Evolutionary conservation across 768 basidiomycete genomes (phyloP).

Genomic region (Boletus huronensis): DNA sequence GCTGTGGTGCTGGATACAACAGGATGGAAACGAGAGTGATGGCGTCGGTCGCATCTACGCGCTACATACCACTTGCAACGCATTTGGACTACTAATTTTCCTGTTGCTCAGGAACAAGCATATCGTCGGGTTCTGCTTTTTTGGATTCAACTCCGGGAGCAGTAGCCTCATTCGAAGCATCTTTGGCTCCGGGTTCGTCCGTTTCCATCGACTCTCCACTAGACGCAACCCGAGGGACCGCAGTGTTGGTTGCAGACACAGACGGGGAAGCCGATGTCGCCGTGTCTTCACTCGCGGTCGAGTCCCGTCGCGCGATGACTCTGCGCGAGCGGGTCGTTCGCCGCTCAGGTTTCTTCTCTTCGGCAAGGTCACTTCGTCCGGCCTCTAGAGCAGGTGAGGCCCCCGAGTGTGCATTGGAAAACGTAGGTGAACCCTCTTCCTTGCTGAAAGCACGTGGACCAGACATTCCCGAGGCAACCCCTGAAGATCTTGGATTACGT

Average conservation of each 20-base stretch:
- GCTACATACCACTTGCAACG: not conserved
- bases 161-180: slow-evolving; percentile 1
- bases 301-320: slow-evolving; percentile 42
- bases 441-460: slow-evolving; percentile 23
- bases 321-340: slow-evolving; percentile 48
- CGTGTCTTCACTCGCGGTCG: slow-evolving; percentile 51
- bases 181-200: slow-evolving; percentile 9
- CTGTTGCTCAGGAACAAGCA: not conserved
- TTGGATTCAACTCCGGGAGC: slow-evolving; percentile 1
- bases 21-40: slow-evolving; percentile 1
- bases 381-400: slow-evolving; percentile 23
- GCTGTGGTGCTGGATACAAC: slow-evolving; percentile 2
- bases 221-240: slow-evolving; percentile 1
- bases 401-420: slow-evolving; percentile 26
- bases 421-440: slow-evolving; percentile 44
- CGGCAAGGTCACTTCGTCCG: slow-evolving; percentile 8
- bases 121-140: not conserved
- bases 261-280: slow-evolving; percentile 34
- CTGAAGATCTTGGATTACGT: slow-evolving; percentile 46
- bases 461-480: slow-evolving; percentile 13
- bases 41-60: not conserved
- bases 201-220: slow-evolving; percentile 16
- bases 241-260: slow-evolving; percentile 25
- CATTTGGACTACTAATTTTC: slow-evolving; percentile 1
- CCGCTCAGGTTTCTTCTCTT: slow-evolving; percentile 35